Percentiles rank a stretch among this genome's conserved stretches.
Conservation (phyloP, 2,329 filamentous ascomycete genomes). For the Penicillium sp. region DNA sequence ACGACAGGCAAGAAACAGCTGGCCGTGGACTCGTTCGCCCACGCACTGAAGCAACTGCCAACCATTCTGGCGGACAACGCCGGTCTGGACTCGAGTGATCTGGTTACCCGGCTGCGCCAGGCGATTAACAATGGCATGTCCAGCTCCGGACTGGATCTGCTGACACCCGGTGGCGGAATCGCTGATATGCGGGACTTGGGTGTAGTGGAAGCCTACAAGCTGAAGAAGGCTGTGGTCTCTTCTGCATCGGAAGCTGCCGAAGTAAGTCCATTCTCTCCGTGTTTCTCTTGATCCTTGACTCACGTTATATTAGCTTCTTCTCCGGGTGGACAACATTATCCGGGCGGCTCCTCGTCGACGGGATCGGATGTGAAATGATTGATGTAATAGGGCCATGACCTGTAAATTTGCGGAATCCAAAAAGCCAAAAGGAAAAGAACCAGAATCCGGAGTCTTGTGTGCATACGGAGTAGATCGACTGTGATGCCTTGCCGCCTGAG, state of each 20-base stretch:
- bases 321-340: slow-evolving; percentile 97
- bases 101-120: slow-evolving; percentile 85
- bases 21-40: slow-evolving; percentile 83
- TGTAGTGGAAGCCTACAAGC: slow-evolving; percentile 96
- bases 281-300: slow-evolving; percentile 6
- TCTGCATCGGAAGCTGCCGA: slow-evolving; percentile 95
- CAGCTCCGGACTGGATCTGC: slow-evolving; percentile 82
- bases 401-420: slow-evolving; percentile 5
- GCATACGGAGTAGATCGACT: too few species aligned
- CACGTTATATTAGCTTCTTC: slow-evolving; percentile 57
- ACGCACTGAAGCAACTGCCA: slow-evolving; percentile 83
- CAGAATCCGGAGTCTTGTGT: too few species aligned
- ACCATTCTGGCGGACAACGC: slow-evolving; percentile 98
- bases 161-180: slow-evolving; percentile 84
- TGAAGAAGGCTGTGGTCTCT: slow-evolving; percentile 96
- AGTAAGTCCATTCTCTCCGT: slow-evolving; percentile 52
- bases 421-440: too few species aligned
- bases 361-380: slow-evolving; percentile 59
- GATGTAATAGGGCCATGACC: slow-evolving; percentile 17
- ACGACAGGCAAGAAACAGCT: slow-evolving; percentile 95
- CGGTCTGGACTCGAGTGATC: slow-evolving; percentile 87
- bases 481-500: too few species aligned
- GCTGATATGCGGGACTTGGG: slow-evolving; percentile 93
- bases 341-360: slow-evolving; percentile 79
- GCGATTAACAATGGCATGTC: slow-evolving; percentile 92